Evolutionary conservation across 345 rosid genomes (phyloP).

Genomic region (Cardamine occulta): DNA sequence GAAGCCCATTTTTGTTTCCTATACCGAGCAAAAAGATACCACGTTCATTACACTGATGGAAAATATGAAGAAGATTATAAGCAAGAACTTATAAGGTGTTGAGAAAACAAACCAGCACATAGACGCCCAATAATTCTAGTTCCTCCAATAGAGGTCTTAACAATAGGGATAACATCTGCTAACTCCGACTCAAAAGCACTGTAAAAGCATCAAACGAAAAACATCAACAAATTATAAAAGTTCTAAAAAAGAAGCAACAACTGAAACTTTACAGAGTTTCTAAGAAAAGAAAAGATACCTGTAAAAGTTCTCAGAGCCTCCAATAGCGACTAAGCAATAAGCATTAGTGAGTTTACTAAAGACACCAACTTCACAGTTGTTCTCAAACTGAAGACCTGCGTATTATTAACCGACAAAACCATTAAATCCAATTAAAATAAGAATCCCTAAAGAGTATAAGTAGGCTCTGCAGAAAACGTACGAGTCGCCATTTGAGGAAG

Average conservation of each 20-base stretch:
- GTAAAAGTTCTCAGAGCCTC: conserved; percentile 68
- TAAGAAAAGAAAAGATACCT: conserved; percentile 47
- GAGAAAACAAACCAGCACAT: conserved; percentile 65
- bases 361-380: conserved; percentile 81
- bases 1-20: conserved; percentile 97
- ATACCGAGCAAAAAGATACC: conserved; percentile 11
- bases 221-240: not conserved
- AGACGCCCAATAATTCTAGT: conserved; percentile 86
- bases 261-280: not conserved
- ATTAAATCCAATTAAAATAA: not conserved
- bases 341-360: conserved; percentile 90
- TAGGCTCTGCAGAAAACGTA: conserved; percentile 11
- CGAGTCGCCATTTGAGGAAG: conserved; percentile 38
- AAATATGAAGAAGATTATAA: not conserved
- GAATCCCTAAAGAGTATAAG: not conserved
- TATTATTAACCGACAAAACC: not conserved
- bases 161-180: conserved; percentile 82
- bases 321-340: conserved; percentile 85
- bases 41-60: not conserved
- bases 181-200: conserved; percentile 88
- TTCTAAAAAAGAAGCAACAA: not conserved
- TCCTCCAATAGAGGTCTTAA: conserved; percentile 85
- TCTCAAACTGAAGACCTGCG: conserved; percentile 88
- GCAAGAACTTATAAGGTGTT: not conserved
- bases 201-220: conserved; percentile 14